Evolutionary conservation across 202 grass and related monocot genomes (phyloP), one percentile per base, ranked within the genome.

Genomic region (Carex arenaria): DNA sequence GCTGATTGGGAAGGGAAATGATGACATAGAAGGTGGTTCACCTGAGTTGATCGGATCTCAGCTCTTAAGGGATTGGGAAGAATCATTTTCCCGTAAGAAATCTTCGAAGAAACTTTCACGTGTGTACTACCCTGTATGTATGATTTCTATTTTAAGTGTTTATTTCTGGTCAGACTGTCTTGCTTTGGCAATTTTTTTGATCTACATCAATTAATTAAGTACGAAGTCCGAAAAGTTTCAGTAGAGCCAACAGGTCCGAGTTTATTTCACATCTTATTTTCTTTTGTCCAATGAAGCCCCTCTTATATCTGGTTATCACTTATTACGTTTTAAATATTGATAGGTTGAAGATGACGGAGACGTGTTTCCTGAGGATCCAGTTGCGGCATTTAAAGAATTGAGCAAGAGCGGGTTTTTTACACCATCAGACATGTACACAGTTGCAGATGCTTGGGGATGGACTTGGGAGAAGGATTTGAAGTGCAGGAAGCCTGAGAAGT

Each of bases 401-500:
- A 85, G 89, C 1, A 89, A 94, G 75, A 90, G 87, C 60, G 88
- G 86, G 31, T 89, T 86, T 89, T 98, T 95, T 72, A 87, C 90
- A 78, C 83, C 91, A 67, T 86, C 85, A 85, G 92, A 98, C 75
- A 94, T 98, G 92, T 98, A 88, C 85, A 98, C 92, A 23, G 93
- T 91, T 23, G 90, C 92, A 56, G 92, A 98, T 94, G 95, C 90
- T 70, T 98, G 92, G 95, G 90, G 90, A 74, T 98, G 95, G 95
- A 94, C 90, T 84, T 98, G 95, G 95, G 95, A 98, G 87, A 94
- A 55, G 77, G 92, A 98, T 23, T 72, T 89, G 67, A 94, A 94
- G 80, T 93, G 89, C 61, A 94, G 87, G 89, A 94, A 91, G 92
- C 95, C 95, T 7, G 84, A 61, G 18, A 98, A 85, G 68, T 98